Percentiles rank a stretch among this genome's conserved stretches.
phyloP scores from a whole-genome alignment of 495 filamentous ascomycete genomes.

The Aspergillus sclerotiicarbonarius region DNA sequence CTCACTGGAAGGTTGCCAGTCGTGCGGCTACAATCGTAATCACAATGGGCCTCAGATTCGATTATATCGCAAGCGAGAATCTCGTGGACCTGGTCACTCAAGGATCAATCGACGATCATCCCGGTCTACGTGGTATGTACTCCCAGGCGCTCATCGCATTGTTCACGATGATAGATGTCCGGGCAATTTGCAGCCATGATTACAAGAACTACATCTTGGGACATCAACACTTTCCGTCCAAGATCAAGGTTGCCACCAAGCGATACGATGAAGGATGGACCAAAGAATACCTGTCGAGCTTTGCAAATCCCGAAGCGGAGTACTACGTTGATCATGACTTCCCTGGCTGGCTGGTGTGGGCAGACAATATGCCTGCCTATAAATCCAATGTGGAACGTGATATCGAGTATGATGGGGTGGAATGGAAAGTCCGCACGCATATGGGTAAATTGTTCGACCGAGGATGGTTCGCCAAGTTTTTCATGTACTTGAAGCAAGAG shows the following conservation, averaged over 20 bases:
- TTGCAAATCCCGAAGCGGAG: conserved; percentile 75
- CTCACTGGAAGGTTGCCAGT: conserved; percentile 95
- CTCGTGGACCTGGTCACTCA: conserved; percentile 80
- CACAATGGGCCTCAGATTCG: conserved; percentile 84
- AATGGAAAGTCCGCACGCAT: conserved; percentile 69
- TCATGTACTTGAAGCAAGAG: conserved; percentile 94
- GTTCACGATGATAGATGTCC: conserved; percentile 79
- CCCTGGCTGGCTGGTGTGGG: conserved; percentile 97
- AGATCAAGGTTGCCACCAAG: conserved; percentile 67
- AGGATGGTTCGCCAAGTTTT: conserved; percentile 84
- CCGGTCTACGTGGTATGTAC: conserved; percentile 78
- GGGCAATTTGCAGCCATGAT: conserved; percentile 79
- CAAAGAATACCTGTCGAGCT: conserved; percentile 68
- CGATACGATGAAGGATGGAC: conserved; percentile 76
- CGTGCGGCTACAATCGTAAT: conserved; percentile 84
- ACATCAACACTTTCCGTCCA: conserved; percentile 70
- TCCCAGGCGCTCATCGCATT: conserved; percentile 73
- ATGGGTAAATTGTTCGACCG: conserved; percentile 78
- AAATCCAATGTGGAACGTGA: conserved; percentile 65
- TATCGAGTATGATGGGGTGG: conserved; percentile 79
- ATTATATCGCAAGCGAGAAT: conserved; percentile 74
- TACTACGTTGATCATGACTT: conserved; percentile 91
- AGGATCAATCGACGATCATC: conserved; percentile 88
- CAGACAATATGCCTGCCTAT: conserved; percentile 75
- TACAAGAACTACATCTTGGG: conserved; percentile 82